These are phyloP conservation scores for Aspergillus cavernicola DNA, from an alignment of 495 filamentous ascomycete species.

Conservation along the genomic window DNA sequence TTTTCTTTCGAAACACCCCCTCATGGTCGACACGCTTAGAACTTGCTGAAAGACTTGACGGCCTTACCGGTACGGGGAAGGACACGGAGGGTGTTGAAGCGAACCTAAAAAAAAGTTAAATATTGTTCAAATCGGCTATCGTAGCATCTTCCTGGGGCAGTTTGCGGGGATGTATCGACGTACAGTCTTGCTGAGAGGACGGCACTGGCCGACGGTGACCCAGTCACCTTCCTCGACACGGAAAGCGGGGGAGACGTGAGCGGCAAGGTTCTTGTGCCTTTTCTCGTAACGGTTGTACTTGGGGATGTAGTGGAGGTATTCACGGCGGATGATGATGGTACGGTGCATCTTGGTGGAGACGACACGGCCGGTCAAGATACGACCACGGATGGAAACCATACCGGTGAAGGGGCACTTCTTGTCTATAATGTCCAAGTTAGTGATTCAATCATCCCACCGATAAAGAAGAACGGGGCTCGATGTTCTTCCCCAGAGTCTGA, in stretches of 20 bases:
- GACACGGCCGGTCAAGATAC: slow-evolving; percentile 98
- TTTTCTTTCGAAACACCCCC: slow-evolving; percentile 33
- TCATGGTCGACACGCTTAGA: slow-evolving; percentile 58
- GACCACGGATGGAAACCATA: slow-evolving; percentile 95
- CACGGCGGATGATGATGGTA: slow-evolving; percentile 97
- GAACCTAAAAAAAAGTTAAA: slow-evolving; percentile 60
- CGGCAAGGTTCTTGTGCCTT: slow-evolving; percentile 98
- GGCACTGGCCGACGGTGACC: slow-evolving; percentile 98
- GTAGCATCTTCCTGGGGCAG: not conserved
- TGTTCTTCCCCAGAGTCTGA: slow-evolving; percentile 7
- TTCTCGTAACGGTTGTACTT: slow-evolving; percentile 99
- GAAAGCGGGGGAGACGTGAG: slow-evolving; percentile 98
- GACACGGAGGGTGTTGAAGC: slow-evolving; percentile 98
- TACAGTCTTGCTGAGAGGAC: slow-evolving; percentile 98
- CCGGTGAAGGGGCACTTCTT: slow-evolving; percentile 99
- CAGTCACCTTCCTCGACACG: slow-evolving; percentile 99
- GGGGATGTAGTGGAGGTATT: slow-evolving; percentile 99
- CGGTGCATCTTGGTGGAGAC: slow-evolving; percentile 99
- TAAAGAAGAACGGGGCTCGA: not conserved
- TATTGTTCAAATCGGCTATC: not conserved
- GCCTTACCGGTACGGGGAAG: slow-evolving; percentile 93
- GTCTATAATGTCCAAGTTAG: slow-evolving; percentile 56
- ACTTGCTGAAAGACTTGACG: slow-evolving; percentile 97
- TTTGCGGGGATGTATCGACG: slow-evolving; percentile 31
- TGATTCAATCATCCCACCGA: slow-evolving; percentile 23